Conservation (phyloP, 176 grass and related monocot genomes). For the Raddia guianensis region DNA sequence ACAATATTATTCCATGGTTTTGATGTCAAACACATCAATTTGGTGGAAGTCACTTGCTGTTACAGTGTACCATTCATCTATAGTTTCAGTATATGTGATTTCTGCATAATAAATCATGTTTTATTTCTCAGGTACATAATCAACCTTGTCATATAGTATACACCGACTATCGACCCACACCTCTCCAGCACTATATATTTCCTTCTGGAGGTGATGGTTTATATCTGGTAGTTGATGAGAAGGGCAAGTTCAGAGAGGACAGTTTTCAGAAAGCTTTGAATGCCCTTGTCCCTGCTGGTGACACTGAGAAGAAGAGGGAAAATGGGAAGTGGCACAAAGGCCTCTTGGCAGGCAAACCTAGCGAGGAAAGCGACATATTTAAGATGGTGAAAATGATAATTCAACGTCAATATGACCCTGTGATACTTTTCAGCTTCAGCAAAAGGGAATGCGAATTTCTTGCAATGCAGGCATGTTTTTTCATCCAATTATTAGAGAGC, state of each 20-base stretch:
- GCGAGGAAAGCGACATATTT: constrained; percentile 90
- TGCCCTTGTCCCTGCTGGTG: constrained; percentile 69
- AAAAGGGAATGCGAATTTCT: constrained; percentile 95
- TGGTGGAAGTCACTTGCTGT: background rate
- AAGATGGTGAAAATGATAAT: constrained; percentile 99
- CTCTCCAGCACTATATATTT: constrained; percentile 95
- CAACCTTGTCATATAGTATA: constrained; percentile 99
- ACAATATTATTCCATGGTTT: background rate
- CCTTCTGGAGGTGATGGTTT: constrained; percentile 92
- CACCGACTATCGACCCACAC: constrained; percentile 93
- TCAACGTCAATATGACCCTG: constrained; percentile 94
- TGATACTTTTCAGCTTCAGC: constrained; percentile 97
- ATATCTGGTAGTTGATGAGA: constrained; percentile 94
- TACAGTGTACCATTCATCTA: background rate
- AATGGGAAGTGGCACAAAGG: constrained; percentile 78
- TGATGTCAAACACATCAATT: background rate
- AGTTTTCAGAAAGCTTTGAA: constrained; percentile 98
- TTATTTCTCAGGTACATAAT: constrained; percentile 85
- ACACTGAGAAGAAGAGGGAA: constrained; percentile 63
- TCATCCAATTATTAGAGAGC: background rate
- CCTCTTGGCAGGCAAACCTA: constrained; percentile 61
- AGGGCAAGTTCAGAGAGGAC: constrained; percentile 94
- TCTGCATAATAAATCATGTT: background rate
- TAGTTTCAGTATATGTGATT: background rate
- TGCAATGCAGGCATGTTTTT: constrained; percentile 80